Base-by-base conservation (phyloP, 345 rosid species). In the Rubroshorea leprosula region DNA sequence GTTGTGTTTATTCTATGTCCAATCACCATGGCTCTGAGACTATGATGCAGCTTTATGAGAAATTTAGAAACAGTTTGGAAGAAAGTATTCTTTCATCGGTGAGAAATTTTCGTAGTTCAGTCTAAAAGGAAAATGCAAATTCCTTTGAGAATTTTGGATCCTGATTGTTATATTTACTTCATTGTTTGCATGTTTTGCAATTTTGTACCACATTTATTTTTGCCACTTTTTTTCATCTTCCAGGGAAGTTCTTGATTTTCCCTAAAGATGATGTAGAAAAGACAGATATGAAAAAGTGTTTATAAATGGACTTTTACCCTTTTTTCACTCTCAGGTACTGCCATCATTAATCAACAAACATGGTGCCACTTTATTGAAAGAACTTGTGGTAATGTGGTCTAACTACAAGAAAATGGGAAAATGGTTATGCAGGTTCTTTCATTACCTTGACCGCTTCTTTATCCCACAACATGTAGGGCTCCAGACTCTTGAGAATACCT, bases 381-480 rank as follows among this genome's bases (percentile, higher is more conserved):
- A 60, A 60, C 51, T 70, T 20, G 27, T 50, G 39, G 15, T 51
- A 21, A 64, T 70, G 49, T 70, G 69, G 74, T 70, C 74, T 9
- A 64, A 70, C 44, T 70, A 70, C 59, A 70, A 50, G 66, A 19
- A 60, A 48, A 70, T 70, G 74, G 62, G 59, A 49, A 70, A 50
- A 26, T 70, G 74, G 74, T 67, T 70, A 35, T 70, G 66, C 39
- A 66, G 49, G 55, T 70, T 65, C 58, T 70, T 70, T 45, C 62
- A 55, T 35, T 60, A 65, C 48, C 69, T 70, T 47, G 66, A 64
- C 49, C 70, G 70, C 55, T 31, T 11, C 62, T 70, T 70, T 50
- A 50, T 60, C 27, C 64, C 53, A 45, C 51, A 39, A 38, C 23
- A 43, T 29, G 15, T 14, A 13, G 35, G 16, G 20, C 57, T 64